phyloP scores from a whole-genome alignment of 257 asterid species.

The Leptodermis oblonga region DNA sequence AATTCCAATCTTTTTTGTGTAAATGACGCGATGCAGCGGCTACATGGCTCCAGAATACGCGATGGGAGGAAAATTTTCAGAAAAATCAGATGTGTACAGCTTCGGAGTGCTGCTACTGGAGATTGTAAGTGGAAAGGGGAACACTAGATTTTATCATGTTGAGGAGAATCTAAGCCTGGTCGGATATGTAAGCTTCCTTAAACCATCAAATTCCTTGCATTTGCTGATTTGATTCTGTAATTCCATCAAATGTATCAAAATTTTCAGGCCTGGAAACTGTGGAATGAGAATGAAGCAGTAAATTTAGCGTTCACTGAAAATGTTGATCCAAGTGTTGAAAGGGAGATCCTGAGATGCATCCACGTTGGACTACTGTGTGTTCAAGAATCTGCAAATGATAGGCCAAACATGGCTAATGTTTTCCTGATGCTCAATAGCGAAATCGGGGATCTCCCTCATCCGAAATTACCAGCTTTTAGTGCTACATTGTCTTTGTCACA shows the following conservation, averaged over 20 bases:
- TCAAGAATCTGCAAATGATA: conserved; percentile 3
- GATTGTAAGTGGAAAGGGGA: no score
- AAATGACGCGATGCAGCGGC: no score
- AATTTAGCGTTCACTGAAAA: neutral
- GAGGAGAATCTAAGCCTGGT: conserved; percentile 2
- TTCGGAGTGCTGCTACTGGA: conserved; percentile 1
- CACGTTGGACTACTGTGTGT: neutral
- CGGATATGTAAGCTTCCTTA: neutral
- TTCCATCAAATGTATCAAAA: neutral
- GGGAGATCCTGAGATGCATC: conserved; percentile 3
- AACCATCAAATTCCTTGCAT: neutral
- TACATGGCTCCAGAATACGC: conserved; percentile 6
- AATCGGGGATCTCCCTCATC: neutral
- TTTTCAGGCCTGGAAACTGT: neutral
- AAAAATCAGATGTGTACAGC: conserved; percentile 1
- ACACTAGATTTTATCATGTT: neutral
- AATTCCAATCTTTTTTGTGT: neutral
- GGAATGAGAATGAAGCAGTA: conserved; percentile 1
- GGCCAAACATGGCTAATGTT: neutral
- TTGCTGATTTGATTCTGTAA: neutral
- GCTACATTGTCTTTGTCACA: neutral
- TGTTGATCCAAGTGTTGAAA: neutral
- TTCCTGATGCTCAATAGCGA: neutral
- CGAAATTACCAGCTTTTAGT: neutral
- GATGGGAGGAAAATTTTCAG: conserved; percentile 3